These are phyloP conservation scores for Monosporascus sp. DNA, from an alignment of 2,329 filamentous ascomycete genomes.

Conservation along the genomic window DNA sequence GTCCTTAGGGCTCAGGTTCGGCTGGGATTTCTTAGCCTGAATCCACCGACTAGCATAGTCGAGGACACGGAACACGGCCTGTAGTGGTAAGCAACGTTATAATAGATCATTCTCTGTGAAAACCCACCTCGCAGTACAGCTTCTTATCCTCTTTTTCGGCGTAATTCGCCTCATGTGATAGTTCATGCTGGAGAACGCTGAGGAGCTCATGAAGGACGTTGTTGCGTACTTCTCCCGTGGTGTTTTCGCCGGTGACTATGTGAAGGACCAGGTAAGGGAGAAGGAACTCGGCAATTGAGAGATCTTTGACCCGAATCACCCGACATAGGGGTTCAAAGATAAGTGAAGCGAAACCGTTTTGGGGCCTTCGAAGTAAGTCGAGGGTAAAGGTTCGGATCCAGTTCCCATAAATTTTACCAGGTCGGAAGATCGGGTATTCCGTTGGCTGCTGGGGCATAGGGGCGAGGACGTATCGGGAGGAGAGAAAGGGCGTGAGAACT, in stretches of 20 bases:
- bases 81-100: constrained; percentile 9
- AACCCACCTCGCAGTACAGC: constrained; percentile 75
- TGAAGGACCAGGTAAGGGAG: constrained; percentile 85
- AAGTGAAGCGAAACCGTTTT: constrained; percentile 66
- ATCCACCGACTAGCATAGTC: constrained; percentile 92
- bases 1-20: constrained; percentile 31
- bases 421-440: constrained; percentile 74
- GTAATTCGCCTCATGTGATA: constrained; percentile 46
- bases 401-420: constrained; percentile 63
- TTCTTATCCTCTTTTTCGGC: constrained; percentile 70
- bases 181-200: constrained; percentile 63
- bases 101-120: background rate
- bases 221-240: constrained; percentile 54
- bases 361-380: constrained; percentile 75
- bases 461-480: constrained; percentile 73
- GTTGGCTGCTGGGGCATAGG: constrained; percentile 52
- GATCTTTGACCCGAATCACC: constrained; percentile 79
- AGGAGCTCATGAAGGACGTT: constrained; percentile 70
- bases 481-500: constrained; percentile 82
- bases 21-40: constrained; percentile 61
- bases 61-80: constrained; percentile 84
- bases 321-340: constrained; percentile 79
- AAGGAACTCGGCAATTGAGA: constrained; percentile 81
- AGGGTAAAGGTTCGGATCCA: constrained; percentile 81
- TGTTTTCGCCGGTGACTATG: constrained; percentile 66